Percentiles rank a stretch among this genome's conserved stretches.
Evolutionary conservation across 345 rosid genomes (phyloP).

Genomic region (Citrus hindsii): DNA sequence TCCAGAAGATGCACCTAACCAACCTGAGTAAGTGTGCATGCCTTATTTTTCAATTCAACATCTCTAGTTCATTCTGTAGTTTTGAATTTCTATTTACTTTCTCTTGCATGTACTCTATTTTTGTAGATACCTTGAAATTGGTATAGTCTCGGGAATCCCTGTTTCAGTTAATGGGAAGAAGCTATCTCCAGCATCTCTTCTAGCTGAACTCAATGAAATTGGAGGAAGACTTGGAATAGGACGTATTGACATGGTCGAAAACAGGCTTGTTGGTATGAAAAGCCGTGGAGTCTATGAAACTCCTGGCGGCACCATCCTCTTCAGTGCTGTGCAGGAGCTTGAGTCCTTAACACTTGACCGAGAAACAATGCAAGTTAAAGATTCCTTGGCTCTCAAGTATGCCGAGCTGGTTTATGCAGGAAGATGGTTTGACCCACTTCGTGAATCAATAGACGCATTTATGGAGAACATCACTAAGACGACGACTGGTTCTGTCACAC

Average conservation of each 20-base stretch:
- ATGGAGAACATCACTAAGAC: conserved; percentile 79
- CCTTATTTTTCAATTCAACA: background rate
- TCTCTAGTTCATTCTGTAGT: background rate
- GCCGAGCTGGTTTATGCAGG: conserved; percentile 95
- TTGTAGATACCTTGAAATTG: conserved; percentile 65
- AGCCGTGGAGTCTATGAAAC: conserved; percentile 98
- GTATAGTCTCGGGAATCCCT: conserved; percentile 70
- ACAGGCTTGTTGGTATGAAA: conserved; percentile 93
- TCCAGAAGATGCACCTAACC: conserved; percentile 85
- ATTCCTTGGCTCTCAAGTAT: conserved; percentile 68
- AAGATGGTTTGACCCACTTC: conserved; percentile 88
- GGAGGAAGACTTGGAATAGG: conserved; percentile 91
- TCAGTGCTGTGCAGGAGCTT: conserved; percentile 68
- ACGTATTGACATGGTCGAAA: conserved; percentile 89
- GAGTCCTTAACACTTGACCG: conserved; percentile 86
- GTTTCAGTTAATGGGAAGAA: conserved; percentile 64
- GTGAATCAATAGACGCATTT: conserved; percentile 79
- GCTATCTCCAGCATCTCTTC: conserved; percentile 76
- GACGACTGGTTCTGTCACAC: conserved; percentile 67
- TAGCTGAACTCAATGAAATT: conserved; percentile 60
- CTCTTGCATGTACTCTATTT: background rate
- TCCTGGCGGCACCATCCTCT: conserved; percentile 94
- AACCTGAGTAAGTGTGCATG: conserved; percentile 57
- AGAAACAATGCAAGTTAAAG: conserved; percentile 81
- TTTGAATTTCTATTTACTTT: background rate